These are phyloP conservation scores for Microsporum ferrugineum DNA, from an alignment of 2,329 filamentous ascomycete species.

Conservation along the genomic window DNA sequence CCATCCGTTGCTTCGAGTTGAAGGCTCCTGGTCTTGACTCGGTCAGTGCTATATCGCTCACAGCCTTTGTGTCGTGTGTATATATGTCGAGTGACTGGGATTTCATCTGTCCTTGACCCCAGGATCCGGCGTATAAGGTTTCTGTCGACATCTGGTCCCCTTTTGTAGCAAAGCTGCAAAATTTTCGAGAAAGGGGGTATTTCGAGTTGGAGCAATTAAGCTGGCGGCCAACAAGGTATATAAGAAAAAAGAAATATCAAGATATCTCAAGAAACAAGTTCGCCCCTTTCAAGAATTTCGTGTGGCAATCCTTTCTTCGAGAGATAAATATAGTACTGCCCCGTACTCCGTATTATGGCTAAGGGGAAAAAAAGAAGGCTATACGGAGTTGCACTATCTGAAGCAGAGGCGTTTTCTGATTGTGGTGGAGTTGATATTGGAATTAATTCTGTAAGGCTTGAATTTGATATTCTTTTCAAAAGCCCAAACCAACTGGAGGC, in stretches of 20 bases:
- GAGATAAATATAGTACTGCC: background rate
- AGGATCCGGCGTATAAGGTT: background rate
- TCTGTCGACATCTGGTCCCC: background rate
- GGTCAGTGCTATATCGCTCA: background rate
- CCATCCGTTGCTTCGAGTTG: conserved; percentile 5
- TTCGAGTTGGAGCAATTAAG: background rate
- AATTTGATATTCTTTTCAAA: background rate
- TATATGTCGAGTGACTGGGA: background rate
- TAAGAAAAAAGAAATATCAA: background rate
- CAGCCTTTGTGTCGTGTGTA: background rate
- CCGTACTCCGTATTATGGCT: background rate
- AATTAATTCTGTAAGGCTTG: background rate
- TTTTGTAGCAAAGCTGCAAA: background rate
- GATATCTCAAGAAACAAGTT: background rate
- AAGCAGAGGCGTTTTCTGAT: background rate
- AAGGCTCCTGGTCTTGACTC: background rate
- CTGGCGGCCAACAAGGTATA: background rate
- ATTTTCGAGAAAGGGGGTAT: background rate
- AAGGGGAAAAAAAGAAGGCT: background rate
- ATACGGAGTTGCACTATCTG: background rate
- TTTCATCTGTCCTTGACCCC: background rate
- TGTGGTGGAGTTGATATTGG: background rate
- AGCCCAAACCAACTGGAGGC: background rate
- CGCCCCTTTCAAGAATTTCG: background rate
- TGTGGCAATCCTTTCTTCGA: background rate